phyloP scores from a whole-genome alignment of 768 basidiomycete species.

The Boletales sp. region DNA sequence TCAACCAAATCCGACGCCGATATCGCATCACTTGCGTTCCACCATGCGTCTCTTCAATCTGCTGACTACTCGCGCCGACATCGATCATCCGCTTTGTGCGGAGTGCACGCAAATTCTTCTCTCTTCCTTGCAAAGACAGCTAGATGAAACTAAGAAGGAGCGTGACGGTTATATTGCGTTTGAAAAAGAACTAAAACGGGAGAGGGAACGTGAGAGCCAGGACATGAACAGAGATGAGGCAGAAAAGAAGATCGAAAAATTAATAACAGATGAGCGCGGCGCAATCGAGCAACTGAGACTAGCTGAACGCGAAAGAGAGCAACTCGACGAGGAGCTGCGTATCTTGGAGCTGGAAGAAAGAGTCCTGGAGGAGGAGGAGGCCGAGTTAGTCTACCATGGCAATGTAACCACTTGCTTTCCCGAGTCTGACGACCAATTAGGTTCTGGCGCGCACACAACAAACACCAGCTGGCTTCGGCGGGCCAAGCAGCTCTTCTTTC shows the following conservation, averaged over 20 bases:
- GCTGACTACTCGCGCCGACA: constrained; percentile 70
- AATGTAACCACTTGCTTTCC: neutral
- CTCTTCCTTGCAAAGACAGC: constrained; percentile 66
- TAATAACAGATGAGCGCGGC: constrained; percentile 64
- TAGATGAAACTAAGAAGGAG: constrained; percentile 90
- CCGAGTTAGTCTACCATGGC: constrained; percentile 57
- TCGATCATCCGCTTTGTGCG: constrained; percentile 92
- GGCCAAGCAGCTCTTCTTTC: constrained; percentile 68
- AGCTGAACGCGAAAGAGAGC: constrained; percentile 73
- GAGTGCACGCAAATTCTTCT: constrained; percentile 90
- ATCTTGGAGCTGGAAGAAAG: constrained; percentile 75
- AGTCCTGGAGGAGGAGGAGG: constrained; percentile 76
- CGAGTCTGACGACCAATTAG: constrained; percentile 35
- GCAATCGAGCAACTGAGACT: constrained; percentile 72
- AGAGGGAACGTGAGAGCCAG: constrained; percentile 69
- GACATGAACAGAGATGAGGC: constrained; percentile 61
- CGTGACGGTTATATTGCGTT: constrained; percentile 92
- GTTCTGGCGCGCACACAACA: constrained; percentile 81
- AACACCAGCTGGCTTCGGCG: constrained; percentile 60
- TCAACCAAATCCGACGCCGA: constrained; percentile 63
- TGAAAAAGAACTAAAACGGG: constrained; percentile 81
- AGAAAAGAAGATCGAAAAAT: constrained; percentile 67
- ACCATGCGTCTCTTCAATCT: constrained; percentile 73
- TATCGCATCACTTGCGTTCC: constrained; percentile 76
- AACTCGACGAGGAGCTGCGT: constrained; percentile 69